A percentile compares a stretch with the other conserved stretches of the same genome.
phyloP scores from a whole-genome alignment of 148 eudicot genomes.

The Fagopyrum esculentum region DNA sequence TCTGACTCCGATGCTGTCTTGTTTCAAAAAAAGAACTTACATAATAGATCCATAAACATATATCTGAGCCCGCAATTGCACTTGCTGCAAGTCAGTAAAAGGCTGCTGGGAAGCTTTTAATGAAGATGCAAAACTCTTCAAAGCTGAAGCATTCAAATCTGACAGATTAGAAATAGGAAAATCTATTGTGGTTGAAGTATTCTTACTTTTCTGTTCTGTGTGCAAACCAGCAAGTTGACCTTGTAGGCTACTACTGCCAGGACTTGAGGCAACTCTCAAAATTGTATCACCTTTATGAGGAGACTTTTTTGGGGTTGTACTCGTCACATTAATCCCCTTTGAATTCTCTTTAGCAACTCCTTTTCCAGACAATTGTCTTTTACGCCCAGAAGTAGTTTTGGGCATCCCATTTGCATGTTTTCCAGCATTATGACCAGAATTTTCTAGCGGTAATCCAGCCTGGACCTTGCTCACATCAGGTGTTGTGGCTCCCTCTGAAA shows the following conservation, averaged over 20 bases:
- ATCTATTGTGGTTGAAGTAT: slow-evolving; percentile 23
- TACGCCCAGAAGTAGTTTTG: slow-evolving; percentile 54
- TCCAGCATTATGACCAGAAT: slow-evolving; percentile 31
- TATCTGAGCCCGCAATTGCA: slow-evolving; percentile 94
- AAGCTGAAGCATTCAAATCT: slow-evolving; percentile 35
- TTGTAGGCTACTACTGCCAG: slow-evolving; percentile 26
- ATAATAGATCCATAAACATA: slow-evolving; percentile 96
- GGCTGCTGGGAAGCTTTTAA: slow-evolving; percentile 53
- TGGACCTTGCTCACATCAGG: slow-evolving; percentile 7
- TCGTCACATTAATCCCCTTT: slow-evolving; percentile 45
- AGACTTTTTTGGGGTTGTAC: slow-evolving; percentile 23
- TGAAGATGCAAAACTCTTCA: slow-evolving; percentile 38
- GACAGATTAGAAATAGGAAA: slow-evolving; percentile 44
- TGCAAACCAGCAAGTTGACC: slow-evolving; percentile 35
- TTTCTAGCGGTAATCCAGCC: slow-evolving; percentile 16
- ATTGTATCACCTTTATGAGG: slow-evolving; percentile 27
- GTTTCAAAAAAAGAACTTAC: slow-evolving; percentile 35
- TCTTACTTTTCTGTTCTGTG: slow-evolving; percentile 27
- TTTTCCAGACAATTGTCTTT: slow-evolving; percentile 51
- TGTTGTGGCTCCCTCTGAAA: slow-evolving; percentile 7
- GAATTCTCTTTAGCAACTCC: slow-evolving; percentile 41
- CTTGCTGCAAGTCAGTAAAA: slow-evolving; percentile 84
- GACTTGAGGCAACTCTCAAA: slow-evolving; percentile 17
- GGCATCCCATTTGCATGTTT: slow-evolving; percentile 32
- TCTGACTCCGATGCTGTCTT: no score